Percentiles rank a stretch among this genome's conserved stretches.
Evolutionary conservation across 192 early-diverging fungal species (phyloP).

Genomic region (Phlyctochytrium bullatum): DNA sequence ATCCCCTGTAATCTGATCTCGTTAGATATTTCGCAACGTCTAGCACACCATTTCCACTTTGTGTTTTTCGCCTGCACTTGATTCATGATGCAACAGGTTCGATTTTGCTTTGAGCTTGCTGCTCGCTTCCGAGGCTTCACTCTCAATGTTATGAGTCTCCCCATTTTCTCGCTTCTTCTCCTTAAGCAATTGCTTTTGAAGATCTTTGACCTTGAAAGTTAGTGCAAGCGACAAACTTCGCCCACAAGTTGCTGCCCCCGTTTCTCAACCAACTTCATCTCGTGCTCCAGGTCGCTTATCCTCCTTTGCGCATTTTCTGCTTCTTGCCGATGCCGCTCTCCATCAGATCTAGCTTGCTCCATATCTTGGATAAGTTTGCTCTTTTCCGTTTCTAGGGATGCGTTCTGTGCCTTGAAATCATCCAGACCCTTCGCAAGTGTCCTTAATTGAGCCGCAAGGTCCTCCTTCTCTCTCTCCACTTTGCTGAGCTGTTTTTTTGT

Average conservation of each 20-base stretch:
- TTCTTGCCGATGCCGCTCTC: no score
- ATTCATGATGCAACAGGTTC: no score
- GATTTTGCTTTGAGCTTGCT: no score
- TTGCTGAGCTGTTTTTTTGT: slow-evolving; percentile 27
- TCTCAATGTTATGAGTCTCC: no score
- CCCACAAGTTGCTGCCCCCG: slow-evolving; percentile 47
- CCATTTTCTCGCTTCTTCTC: slow-evolving; percentile 38
- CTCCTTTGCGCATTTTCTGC: slow-evolving; percentile 12
- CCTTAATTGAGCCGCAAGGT: slow-evolving; percentile 6
- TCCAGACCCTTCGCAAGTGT: slow-evolving; percentile 14
- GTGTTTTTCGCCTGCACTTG: slow-evolving; percentile 24
- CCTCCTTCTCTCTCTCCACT: slow-evolving; percentile 49
- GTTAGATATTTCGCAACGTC: background rate
- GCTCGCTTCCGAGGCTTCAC: no score
- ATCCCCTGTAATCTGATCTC: slow-evolving; percentile 37
- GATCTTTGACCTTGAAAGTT: slow-evolving; percentile 47
- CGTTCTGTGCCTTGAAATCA: slow-evolving; percentile 32
- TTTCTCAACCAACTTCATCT: slow-evolving; percentile 40
- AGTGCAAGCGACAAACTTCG: background rate
- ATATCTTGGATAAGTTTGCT: no score
- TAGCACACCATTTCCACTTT: slow-evolving; percentile 38
- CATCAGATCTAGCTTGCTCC: no score
- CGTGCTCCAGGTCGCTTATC: slow-evolving; percentile 38
- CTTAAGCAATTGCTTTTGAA: slow-evolving; percentile 56
- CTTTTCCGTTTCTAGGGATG: no score